Evolutionary conservation across 805 yeast species (phyloP).

Genomic region (Starmerella khaoyaiensis): DNA sequence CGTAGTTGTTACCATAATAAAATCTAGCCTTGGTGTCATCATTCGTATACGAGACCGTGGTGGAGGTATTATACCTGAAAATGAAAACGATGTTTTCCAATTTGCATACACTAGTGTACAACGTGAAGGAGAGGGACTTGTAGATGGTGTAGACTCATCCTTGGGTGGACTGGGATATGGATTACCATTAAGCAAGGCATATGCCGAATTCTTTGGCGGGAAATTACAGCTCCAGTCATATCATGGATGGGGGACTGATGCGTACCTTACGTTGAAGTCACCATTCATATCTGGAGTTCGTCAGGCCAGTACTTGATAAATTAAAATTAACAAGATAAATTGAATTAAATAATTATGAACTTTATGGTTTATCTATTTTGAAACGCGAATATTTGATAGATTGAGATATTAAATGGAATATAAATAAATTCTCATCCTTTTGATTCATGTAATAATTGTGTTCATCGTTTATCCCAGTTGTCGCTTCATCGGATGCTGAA

Average conservation of each 20-base stretch:
- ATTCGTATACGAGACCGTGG: slow-evolving; percentile 77
- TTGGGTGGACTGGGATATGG: slow-evolving; percentile 98
- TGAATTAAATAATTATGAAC: neutral
- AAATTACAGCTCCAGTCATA: slow-evolving; percentile 53
- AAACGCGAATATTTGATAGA: neutral
- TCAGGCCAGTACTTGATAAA: slow-evolving; percentile 13
- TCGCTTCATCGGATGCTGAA: no score
- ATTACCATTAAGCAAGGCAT: slow-evolving; percentile 66
- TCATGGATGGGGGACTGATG: slow-evolving; percentile 71
- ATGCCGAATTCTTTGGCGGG: slow-evolving; percentile 63
- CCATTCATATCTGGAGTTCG: slow-evolving; percentile 20
- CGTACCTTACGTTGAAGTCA: slow-evolving; percentile 36
- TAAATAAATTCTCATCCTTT: no score
- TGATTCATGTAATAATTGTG: no score
- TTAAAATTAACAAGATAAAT: neutral
- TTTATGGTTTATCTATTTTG: neutral
- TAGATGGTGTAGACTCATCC: slow-evolving; percentile 55
- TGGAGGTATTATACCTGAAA: slow-evolving; percentile 65
- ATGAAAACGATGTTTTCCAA: slow-evolving; percentile 59
- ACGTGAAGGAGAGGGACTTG: slow-evolving; percentile 36
- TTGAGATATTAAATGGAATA: no score
- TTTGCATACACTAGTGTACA: slow-evolving; percentile 78
- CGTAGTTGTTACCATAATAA: slow-evolving; percentile 37
- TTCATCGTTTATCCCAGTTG: no score
- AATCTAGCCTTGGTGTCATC: slow-evolving; percentile 40